Conservation (phyloP, 805 yeast species). For the Metschnikowia lochheadii region DNA sequence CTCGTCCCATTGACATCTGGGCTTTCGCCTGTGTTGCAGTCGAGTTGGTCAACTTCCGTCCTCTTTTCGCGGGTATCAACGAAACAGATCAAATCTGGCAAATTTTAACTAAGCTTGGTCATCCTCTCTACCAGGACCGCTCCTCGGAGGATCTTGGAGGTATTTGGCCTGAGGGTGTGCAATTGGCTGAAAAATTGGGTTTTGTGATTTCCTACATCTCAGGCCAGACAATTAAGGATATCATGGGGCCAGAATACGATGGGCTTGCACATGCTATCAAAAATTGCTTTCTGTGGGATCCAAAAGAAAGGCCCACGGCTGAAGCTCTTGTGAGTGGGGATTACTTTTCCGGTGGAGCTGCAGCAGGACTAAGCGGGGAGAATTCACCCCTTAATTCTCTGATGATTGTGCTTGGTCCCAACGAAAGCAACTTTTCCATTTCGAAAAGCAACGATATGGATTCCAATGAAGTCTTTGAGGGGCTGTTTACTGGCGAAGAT, state of each 20-base stretch:
- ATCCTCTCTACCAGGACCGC: slow-evolving; percentile 47
- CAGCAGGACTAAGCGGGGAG: not conserved
- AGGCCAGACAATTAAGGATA: slow-evolving; percentile 37
- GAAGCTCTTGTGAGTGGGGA: slow-evolving; percentile 44
- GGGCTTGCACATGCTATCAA: slow-evolving; percentile 41
- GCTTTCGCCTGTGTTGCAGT: slow-evolving; percentile 79
- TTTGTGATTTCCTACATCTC: slow-evolving; percentile 51
- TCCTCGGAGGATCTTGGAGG: slow-evolving; percentile 50
- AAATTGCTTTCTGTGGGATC: slow-evolving; percentile 73
- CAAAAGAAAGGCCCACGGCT: slow-evolving; percentile 56
- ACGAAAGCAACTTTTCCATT: not conserved
- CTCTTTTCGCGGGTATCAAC: slow-evolving; percentile 79
- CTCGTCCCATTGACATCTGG: slow-evolving; percentile 78
- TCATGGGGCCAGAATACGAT: slow-evolving; percentile 17
- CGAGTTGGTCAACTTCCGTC: slow-evolving; percentile 67
- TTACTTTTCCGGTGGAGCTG: slow-evolving; percentile 49
- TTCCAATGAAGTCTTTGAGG: not conserved
- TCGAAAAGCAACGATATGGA: not conserved
- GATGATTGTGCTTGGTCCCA: slow-evolving; percentile 1
- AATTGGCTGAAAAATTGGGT: slow-evolving; percentile 51
- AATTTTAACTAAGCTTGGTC: slow-evolving; percentile 66
- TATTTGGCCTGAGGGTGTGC: slow-evolving; percentile 61
- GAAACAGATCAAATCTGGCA: slow-evolving; percentile 76
- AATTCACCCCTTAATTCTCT: not conserved
- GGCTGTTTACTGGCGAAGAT: not conserved